Percentiles rank a stretch among this genome's conserved stretches.
Evolutionary conservation across 169 alveolate species (phyloP).

Genomic region (Plasmodium fragile): DNA sequence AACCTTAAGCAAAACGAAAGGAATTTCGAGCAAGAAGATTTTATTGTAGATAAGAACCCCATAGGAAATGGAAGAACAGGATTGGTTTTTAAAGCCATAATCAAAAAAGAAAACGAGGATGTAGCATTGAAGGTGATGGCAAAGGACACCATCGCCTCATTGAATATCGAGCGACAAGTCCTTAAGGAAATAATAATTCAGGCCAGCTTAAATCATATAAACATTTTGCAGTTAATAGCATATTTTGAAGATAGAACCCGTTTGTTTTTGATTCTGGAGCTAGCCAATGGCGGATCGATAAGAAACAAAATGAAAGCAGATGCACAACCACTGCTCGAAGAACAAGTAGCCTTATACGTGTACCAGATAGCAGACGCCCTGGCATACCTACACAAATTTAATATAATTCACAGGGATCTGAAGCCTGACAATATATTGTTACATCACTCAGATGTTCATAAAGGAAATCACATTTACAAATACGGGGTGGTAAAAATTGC

Average conservation of each 20-base stretch:
- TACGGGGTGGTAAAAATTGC: slow-evolving; percentile 92
- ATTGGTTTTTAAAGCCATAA: slow-evolving; percentile 67
- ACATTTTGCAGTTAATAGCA: slow-evolving; percentile 91
- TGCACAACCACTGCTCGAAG: slow-evolving; percentile 85
- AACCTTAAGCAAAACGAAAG: slow-evolving; percentile 60
- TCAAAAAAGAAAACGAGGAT: slow-evolving; percentile 45
- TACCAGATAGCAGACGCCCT: slow-evolving; percentile 86
- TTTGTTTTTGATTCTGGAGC: slow-evolving; percentile 92
- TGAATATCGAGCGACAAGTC: slow-evolving; percentile 80
- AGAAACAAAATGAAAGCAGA: slow-evolving; percentile 82
- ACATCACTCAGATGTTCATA: slow-evolving; percentile 67
- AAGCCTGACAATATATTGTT: slow-evolving; percentile 89
- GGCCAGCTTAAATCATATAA: slow-evolving; percentile 90
- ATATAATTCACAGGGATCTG: slow-evolving; percentile 87
- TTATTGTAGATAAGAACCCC: slow-evolving; percentile 63
- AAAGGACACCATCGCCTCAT: slow-evolving; percentile 37
- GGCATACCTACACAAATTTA: slow-evolving; percentile 85
- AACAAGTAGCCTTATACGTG: slow-evolving; percentile 88
- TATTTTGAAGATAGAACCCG: slow-evolving; percentile 93
- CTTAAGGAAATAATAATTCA: slow-evolving; percentile 94
- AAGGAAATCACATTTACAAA: slow-evolving; percentile 35
- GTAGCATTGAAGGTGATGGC: slow-evolving; percentile 74
- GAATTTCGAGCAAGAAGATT: slow-evolving; percentile 51
- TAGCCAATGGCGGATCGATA: slow-evolving; percentile 93
- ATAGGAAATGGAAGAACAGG: slow-evolving; percentile 76